These are phyloP conservation scores for Annona cherimola DNA, from an alignment of 164 flowering plant genomes.

Conservation along the genomic window DNA sequence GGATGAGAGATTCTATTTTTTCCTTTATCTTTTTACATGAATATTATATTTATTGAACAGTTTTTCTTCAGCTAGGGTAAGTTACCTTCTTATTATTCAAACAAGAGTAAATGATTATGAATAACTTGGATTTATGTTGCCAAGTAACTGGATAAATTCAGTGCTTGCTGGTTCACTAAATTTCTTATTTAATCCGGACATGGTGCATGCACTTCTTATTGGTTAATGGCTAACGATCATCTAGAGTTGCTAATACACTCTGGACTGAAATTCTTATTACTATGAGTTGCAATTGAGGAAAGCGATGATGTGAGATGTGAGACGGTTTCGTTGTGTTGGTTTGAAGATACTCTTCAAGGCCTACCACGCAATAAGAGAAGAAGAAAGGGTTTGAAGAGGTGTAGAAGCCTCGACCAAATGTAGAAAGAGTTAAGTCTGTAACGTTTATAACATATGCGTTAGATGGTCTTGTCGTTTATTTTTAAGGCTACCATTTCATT, in stretches of 20 bases:
- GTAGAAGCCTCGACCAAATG: not conserved
- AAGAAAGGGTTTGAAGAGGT: not conserved
- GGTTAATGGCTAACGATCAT: too few relatives aligned
- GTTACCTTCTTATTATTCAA: not conserved
- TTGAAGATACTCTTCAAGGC: not conserved
- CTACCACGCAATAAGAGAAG: not conserved
- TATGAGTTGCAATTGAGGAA: conserved; percentile 17
- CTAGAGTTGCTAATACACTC: conserved; percentile 11
- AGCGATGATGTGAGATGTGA: conserved; percentile 9
- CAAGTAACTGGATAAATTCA: not conserved
- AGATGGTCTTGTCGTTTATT: not conserved
- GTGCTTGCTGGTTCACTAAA: not conserved
- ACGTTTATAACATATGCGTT: not conserved
- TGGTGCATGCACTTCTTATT: not conserved
- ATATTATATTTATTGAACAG: too few relatives aligned
- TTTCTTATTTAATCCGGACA: too few relatives aligned
- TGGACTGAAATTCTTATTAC: conserved; percentile 3
- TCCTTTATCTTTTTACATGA: too few relatives aligned
- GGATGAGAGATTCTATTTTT: too few relatives aligned
- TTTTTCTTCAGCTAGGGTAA: not conserved
- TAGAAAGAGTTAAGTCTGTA: not conserved
- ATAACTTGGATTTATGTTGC: not conserved
- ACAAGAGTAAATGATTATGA: not conserved
- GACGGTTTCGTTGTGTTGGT: not conserved
- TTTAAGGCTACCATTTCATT: not conserved